A percentile compares a stretch with the other conserved stretches of the same genome.
phyloP scores from a whole-genome alignment of 2,329 filamentous ascomycete genomes.

The Pseudogymnoascus sp. region DNA sequence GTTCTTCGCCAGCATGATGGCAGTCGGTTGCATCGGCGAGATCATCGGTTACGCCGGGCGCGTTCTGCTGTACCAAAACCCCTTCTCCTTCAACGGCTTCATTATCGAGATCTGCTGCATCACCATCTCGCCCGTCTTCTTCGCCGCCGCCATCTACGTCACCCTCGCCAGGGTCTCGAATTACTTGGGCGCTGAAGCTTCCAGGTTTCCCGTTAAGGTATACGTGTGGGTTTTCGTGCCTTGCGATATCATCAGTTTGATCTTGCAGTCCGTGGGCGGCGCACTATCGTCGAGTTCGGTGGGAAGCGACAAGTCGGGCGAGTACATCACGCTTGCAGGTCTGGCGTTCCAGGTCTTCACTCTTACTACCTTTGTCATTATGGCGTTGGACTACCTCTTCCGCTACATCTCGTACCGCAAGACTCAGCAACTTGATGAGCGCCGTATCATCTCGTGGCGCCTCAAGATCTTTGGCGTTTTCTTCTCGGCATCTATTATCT shows the following conservation, averaged over 20 bases:
- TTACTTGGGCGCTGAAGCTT: slow-evolving; percentile 41
- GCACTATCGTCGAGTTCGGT: slow-evolving; percentile 48
- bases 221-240: slow-evolving; percentile 43
- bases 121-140: slow-evolving; percentile 57
- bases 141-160: slow-evolving; percentile 56
- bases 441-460: slow-evolving; percentile 28
- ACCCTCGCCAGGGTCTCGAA: slow-evolving; percentile 44
- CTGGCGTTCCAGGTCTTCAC: slow-evolving; percentile 53
- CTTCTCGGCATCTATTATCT: slow-evolving; percentile 48
- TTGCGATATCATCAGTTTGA: slow-evolving; percentile 52
- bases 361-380: slow-evolving; percentile 44
- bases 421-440: slow-evolving; percentile 25
- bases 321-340: slow-evolving; percentile 57
- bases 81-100: slow-evolving; percentile 40
- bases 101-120: slow-evolving; percentile 53
- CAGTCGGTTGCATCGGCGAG: slow-evolving; percentile 46
- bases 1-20: slow-evolving; percentile 37
- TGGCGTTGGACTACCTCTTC: slow-evolving; percentile 29
- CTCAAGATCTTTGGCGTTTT: slow-evolving; percentile 50
- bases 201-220: slow-evolving; percentile 36
- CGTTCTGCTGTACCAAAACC: slow-evolving; percentile 46
- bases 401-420: slow-evolving; percentile 9
- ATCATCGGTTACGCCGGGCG: slow-evolving; percentile 52
- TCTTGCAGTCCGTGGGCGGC: slow-evolving; percentile 53
- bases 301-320: slow-evolving; percentile 36